These are phyloP conservation scores for Lagerstroemia speciosa DNA, from an alignment of 345 rosid genomes.

Conservation along the genomic window DNA sequence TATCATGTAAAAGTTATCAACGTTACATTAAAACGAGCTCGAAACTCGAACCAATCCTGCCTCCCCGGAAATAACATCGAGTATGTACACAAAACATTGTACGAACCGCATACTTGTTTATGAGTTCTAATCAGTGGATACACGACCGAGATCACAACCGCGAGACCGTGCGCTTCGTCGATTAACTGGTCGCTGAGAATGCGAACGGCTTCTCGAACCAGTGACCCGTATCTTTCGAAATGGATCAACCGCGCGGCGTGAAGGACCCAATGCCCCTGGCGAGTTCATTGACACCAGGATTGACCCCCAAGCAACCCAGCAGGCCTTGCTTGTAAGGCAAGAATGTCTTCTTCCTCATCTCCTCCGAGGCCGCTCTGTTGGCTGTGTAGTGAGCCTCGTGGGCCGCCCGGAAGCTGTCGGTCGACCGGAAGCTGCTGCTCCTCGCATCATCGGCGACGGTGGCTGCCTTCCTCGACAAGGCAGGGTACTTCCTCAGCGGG, in stretches of 20 bases:
- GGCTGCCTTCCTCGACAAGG: conserved; percentile 36
- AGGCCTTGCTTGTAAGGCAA: conserved; percentile 89
- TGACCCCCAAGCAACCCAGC: conserved; percentile 83
- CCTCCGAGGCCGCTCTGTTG: conserved; percentile 86
- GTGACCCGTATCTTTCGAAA: background rate
- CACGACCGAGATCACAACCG: background rate
- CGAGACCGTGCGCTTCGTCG: background rate
- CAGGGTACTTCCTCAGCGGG: conserved; percentile 33
- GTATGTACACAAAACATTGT: too few relatives aligned
- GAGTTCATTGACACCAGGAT: conserved; percentile 51
- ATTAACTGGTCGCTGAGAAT: background rate
- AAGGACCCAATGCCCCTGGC: conserved; percentile 62
- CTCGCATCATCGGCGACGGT: conserved; percentile 31
- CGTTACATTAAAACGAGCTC: too few relatives aligned
- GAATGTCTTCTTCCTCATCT: conserved; percentile 70
- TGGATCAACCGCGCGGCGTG: conserved; percentile 21
- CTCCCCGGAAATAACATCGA: too few relatives aligned
- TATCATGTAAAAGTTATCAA: too few relatives aligned
- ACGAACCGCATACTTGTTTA: too few relatives aligned
- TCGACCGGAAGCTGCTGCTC: conserved; percentile 54
- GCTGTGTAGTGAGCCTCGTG: conserved; percentile 83
- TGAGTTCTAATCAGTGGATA: too few relatives aligned
- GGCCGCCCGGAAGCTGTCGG: conserved; percentile 52
- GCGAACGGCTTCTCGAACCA: too few relatives aligned
- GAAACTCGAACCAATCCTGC: too few relatives aligned